phyloP scores from a whole-genome alignment of 1,284 basidiomycete species.

The Agaricales sp. region DNA sequence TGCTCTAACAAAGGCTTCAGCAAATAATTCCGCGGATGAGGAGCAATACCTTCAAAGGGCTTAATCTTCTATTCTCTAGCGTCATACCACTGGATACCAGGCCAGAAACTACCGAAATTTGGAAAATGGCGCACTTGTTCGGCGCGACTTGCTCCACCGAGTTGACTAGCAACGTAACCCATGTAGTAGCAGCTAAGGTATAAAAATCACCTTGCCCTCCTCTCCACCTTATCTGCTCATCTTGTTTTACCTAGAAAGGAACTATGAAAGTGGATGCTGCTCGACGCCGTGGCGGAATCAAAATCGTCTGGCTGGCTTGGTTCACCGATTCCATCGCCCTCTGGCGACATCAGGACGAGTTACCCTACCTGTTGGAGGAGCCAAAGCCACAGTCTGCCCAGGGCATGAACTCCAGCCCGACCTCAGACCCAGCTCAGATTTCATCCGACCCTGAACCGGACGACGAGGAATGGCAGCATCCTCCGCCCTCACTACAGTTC shows the following conservation, averaged over 20 bases:
- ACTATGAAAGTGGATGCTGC: conserved; percentile 88
- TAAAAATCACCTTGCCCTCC: conserved; percentile 15
- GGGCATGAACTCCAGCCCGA: conserved; percentile 32
- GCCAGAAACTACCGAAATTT: conserved; percentile 78
- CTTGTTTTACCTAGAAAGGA: conserved; percentile 42
- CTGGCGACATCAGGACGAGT: conserved; percentile 73
- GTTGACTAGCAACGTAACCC: conserved; percentile 65
- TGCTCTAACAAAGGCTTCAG: conserved; percentile 25
- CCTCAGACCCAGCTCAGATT: conserved; percentile 41
- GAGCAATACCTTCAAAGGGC: conserved; percentile 61
- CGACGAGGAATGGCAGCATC: conserved; percentile 49
- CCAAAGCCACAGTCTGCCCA: conserved; percentile 16
- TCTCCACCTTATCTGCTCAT: conserved; percentile 6
- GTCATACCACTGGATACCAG: conserved; percentile 81
- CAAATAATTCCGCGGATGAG: conserved; percentile 80
- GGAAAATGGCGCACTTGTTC: conserved; percentile 82
- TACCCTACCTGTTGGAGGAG: conserved; percentile 57
- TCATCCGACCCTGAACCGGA: conserved; percentile 58
- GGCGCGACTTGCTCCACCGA: conserved; percentile 76
- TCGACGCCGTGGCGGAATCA: conserved; percentile 53
- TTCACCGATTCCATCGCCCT: conserved; percentile 77
- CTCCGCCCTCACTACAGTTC: conserved; percentile 13
- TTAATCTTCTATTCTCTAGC: conserved; percentile 84
- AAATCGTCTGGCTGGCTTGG: conserved; percentile 85
- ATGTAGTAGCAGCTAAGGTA: conserved; percentile 86